Evolutionary conservation across 192 early-diverging fungal genomes (phyloP).

Genomic region (Coemansia sp.): DNA sequence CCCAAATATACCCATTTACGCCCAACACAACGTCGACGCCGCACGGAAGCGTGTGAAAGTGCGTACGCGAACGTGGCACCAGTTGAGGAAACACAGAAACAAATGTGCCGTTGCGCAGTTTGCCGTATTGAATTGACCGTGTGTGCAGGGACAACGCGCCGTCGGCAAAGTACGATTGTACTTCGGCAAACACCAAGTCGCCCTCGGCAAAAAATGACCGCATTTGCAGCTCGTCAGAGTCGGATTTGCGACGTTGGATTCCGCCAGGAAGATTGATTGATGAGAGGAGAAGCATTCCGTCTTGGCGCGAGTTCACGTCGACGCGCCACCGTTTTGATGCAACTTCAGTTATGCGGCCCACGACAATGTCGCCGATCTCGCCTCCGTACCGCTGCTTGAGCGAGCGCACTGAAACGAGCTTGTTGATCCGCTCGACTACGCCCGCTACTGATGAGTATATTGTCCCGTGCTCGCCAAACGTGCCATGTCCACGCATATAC

Average conservation of each 20-base stretch:
- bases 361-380: slow-evolving; percentile 96
- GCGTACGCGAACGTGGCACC: slow-evolving; percentile 89
- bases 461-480: slow-evolving; percentile 69
- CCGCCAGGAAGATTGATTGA: slow-evolving; percentile 94
- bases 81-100: slow-evolving; percentile 84
- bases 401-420: slow-evolving; percentile 87
- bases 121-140: slow-evolving; percentile 86
- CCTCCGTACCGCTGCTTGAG: slow-evolving; percentile 86
- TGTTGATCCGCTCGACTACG: slow-evolving; percentile 91
- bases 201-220: slow-evolving; percentile 92
- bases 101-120: slow-evolving; percentile 78
- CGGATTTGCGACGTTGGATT: slow-evolving; percentile 91
- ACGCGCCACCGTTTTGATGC: slow-evolving; percentile 93
- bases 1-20: slow-evolving; percentile 96
- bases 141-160: slow-evolving; percentile 88
- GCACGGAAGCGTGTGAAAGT: slow-evolving; percentile 89
- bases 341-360: slow-evolving; percentile 91
- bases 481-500: slow-evolving; percentile 75
- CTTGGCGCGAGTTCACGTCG: slow-evolving; percentile 84
- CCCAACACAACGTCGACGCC: slow-evolving; percentile 94
- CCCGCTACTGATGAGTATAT: slow-evolving; percentile 88
- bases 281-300: slow-evolving; percentile 83
- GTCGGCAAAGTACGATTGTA: slow-evolving; percentile 82
- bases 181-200: slow-evolving; percentile 89
- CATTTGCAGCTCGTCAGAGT: slow-evolving; percentile 97